Evolutionary conservation across 2,329 filamentous ascomycete genomes (phyloP).

Genomic region (Passalora sequoiae): DNA sequence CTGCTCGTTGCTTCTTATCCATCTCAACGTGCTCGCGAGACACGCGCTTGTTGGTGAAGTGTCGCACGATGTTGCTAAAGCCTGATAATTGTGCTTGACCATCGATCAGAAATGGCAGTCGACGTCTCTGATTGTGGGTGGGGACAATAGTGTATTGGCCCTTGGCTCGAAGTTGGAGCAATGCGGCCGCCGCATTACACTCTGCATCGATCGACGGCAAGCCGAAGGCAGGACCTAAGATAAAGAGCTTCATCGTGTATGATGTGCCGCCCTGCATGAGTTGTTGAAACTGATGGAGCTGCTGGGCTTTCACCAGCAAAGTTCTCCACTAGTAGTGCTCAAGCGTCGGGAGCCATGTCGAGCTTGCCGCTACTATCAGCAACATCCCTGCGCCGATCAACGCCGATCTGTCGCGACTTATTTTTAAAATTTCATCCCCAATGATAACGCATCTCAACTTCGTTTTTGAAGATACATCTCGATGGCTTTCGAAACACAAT

Average conservation of each 20-base stretch:
- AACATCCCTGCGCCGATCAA: too few species aligned
- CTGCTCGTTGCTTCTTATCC: slow-evolving; percentile 25
- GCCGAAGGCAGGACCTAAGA: slow-evolving; percentile 85
- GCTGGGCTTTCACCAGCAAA: too few species aligned
- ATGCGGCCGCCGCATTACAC: slow-evolving; percentile 78
- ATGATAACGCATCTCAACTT: too few species aligned
- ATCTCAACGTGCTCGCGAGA: slow-evolving; percentile 5
- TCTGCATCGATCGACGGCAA: slow-evolving; percentile 87
- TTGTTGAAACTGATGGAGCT: too few species aligned
- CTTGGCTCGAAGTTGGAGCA: slow-evolving; percentile 57
- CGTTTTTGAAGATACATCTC: too few species aligned
- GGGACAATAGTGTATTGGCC: slow-evolving; percentile 63
- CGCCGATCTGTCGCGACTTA: too few species aligned
- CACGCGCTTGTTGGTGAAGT: slow-evolving; percentile 41
- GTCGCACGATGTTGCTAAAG: slow-evolving; percentile 56
- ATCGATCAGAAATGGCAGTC: slow-evolving; percentile 45
- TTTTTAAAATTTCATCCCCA: too few species aligned
- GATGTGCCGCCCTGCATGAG: too few species aligned
- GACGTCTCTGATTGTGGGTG: slow-evolving; percentile 39
- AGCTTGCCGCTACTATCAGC: too few species aligned
- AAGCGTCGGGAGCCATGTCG: too few species aligned
- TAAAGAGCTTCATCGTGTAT: slow-evolving; percentile 60
- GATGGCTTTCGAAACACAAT: too few species aligned
- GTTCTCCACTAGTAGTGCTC: too few species aligned
- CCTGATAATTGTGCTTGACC: slow-evolving; percentile 54